Evolutionary conservation across 352 stramenopile genomes (phyloP), one percentile per base, ranked within the genome.

Genomic region (Plasmopara halstedii): DNA sequence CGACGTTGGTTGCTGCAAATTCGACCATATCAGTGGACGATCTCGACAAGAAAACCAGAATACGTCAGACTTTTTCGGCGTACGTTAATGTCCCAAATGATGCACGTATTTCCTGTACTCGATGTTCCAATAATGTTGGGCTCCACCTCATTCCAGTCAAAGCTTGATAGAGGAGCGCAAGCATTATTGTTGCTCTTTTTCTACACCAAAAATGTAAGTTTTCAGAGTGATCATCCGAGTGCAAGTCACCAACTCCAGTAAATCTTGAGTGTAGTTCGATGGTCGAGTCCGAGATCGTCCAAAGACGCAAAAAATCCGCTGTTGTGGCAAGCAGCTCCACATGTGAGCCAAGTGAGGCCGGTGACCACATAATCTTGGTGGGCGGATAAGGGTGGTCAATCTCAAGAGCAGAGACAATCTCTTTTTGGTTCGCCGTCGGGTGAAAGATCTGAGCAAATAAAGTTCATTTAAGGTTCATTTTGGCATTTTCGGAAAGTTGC

Each of bases 121-220:
- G 81, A 96, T 6, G 96, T 99, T 14, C 94, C 94, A 21, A 99
- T 87, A 32, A 99, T 92, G 31, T 75, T 94, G 0, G 94, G 83
- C 58, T 99, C 96, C 15, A 83, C 59, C 40, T 98, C 90, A 67
- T 98, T 99, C 96, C 96, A 99, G 67, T 99, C 96, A 59, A 98
- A 98, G 14, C 87, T 98, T 23, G 96, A 99, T 13, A 99, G 67
- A 3, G 96, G 96, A 18, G 95, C 88, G 55, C 94, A 98, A 37
- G 96, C 55, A 21, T 65, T 56, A 46, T 65, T 98, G 54, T 97
- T 95, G 41, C 53, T 58, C 50, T 65, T 72, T 33, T 62, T 64
- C 58, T 65, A 15, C 27, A 47, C 14, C 31, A 49, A 17, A 15
- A 25, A 14, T 39, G 41, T 44, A 43, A 34, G 15, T 15, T 33